phyloP scores from a whole-genome alignment of 495 filamentous ascomycete species.

The Annulohypoxylon maeteangense region DNA sequence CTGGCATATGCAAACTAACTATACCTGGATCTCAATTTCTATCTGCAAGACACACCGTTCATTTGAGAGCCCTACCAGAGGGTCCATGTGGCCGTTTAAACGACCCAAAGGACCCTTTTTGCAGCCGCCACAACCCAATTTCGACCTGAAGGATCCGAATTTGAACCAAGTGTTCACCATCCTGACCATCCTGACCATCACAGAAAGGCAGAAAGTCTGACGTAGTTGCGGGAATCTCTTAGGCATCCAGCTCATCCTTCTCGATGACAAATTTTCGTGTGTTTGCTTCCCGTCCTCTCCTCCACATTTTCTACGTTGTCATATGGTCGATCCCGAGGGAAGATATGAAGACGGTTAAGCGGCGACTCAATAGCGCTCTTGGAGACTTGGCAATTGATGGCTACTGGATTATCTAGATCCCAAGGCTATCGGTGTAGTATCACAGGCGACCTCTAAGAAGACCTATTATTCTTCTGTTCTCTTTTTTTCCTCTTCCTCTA shows the following conservation, averaged over 20 bases:
- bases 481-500: background rate
- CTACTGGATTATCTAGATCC: background rate
- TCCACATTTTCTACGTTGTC: slow-evolving; percentile 29
- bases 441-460: slow-evolving; percentile 17
- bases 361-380: background rate
- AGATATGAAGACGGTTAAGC: slow-evolving; percentile 3
- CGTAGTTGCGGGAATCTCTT: slow-evolving; percentile 5
- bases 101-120: slow-evolving; percentile 7
- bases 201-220: background rate
- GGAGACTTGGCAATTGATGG: background rate
- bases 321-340: slow-evolving; percentile 22
- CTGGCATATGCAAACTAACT: slow-evolving; percentile 27
- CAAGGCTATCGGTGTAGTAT: slow-evolving; percentile 14
- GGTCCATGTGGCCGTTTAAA: slow-evolving; percentile 14
- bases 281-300: slow-evolving; percentile 28
- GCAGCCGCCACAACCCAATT: slow-evolving; percentile 15
- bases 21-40: slow-evolving; percentile 11
- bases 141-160: slow-evolving; percentile 27
- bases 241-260: slow-evolving; percentile 4
- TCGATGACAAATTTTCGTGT: background rate
- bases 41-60: slow-evolving; percentile 35
- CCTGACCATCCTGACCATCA: background rate
- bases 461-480: too few species aligned
- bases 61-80: slow-evolving; percentile 32
- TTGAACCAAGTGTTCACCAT: slow-evolving; percentile 18